These are phyloP conservation scores for Calvatia gigantea DNA, from an alignment of 768 basidiomycete species.

Conservation along the genomic window DNA sequence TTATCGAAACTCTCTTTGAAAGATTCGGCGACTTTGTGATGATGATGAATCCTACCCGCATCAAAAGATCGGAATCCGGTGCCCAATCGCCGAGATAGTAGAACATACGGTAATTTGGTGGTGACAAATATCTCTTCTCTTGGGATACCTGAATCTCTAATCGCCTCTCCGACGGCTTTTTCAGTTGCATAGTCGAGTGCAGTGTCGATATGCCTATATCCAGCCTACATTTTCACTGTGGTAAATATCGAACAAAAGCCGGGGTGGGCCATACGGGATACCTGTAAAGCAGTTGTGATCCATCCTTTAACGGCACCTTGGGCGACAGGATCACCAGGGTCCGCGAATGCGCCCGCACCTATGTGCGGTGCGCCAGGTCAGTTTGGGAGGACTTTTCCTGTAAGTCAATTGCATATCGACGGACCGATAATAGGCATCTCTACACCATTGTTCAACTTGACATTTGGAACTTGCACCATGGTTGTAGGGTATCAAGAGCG, in stretches of 20 bases:
- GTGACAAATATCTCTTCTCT: slow-evolving; percentile 47
- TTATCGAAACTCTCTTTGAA: slow-evolving; percentile 38
- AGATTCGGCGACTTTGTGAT: slow-evolving; percentile 31
- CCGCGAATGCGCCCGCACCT: slow-evolving; percentile 40
- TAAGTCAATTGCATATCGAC: not conserved
- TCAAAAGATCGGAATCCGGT: not conserved
- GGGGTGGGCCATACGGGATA: slow-evolving; percentile 8
- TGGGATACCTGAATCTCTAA: slow-evolving; percentile 45
- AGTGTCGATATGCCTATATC: slow-evolving; percentile 41
- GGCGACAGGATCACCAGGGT: slow-evolving; percentile 30
- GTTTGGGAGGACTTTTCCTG: too few species aligned
- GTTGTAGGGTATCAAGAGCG: not conserved
- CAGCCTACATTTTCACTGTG: slow-evolving; percentile 23
- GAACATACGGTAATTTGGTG: slow-evolving; percentile 41
- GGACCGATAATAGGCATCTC: slow-evolving; percentile 33
- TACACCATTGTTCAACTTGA: slow-evolving; percentile 27
- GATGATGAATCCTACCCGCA: slow-evolving; percentile 22
- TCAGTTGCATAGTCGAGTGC: slow-evolving; percentile 38
- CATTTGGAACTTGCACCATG: not conserved
- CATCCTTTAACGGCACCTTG: slow-evolving; percentile 32
- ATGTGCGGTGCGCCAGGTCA: too few species aligned
- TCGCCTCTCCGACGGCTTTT: slow-evolving; percentile 36
- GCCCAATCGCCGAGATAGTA: not conserved
- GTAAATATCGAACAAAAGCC: not conserved
- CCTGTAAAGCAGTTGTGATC: slow-evolving; percentile 38